Percentiles rank a stretch among this genome's conserved stretches.
Evolutionary conservation across 192 early-diverging fungal species (phyloP).

Genomic region (Rhizoclosmatium globosum): DNA sequence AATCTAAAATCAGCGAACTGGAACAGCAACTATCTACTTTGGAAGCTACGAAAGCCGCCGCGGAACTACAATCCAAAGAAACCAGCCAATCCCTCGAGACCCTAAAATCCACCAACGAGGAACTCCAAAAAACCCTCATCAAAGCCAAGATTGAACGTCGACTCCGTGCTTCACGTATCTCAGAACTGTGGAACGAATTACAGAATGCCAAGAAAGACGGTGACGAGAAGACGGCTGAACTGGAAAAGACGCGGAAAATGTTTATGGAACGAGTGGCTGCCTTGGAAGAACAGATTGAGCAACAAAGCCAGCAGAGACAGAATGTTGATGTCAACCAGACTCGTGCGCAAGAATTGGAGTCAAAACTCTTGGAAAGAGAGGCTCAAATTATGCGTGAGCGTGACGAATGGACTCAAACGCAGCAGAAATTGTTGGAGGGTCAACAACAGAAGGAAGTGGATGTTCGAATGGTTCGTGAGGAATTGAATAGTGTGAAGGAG

Average conservation of each 20-base stretch:
- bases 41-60: background rate
- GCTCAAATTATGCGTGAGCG: background rate
- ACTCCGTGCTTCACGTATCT: constrained; percentile 16
- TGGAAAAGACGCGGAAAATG: background rate
- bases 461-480: background rate
- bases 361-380: background rate
- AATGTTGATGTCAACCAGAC: background rate
- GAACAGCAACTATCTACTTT: background rate
- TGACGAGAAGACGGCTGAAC: background rate
- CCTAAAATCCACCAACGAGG: constrained; percentile 2
- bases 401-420: background rate
- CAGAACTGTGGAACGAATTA: constrained; percentile 32
- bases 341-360: background rate
- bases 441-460: constrained; percentile 3
- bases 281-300: background rate
- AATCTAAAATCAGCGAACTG: background rate
- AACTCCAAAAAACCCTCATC: background rate
- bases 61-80: background rate
- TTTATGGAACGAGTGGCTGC: background rate
- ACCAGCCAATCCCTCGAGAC: constrained; percentile 1
- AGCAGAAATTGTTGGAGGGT: background rate
- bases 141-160: constrained; percentile 6
- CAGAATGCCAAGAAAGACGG: constrained; percentile 12
- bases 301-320: background rate
- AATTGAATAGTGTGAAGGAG: background rate